Conservation (phyloP, 2,329 filamentous ascomycete genomes). For the Claviceps capensis region DNA sequence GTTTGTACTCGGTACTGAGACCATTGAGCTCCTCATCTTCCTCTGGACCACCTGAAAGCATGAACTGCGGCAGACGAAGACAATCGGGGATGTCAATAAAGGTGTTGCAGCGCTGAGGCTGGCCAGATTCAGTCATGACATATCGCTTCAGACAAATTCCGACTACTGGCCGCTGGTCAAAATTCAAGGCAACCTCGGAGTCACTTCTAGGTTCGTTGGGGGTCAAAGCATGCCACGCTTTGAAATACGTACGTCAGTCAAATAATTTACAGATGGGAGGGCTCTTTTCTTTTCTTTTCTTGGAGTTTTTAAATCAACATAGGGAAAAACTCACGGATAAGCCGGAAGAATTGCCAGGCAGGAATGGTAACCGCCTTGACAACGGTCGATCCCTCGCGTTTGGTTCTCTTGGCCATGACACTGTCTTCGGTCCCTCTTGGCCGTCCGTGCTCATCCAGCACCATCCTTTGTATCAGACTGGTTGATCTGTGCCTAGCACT, state of each 20-base stretch:
- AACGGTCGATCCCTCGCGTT: slow-evolving; percentile 32
- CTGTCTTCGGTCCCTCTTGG: slow-evolving; percentile 27
- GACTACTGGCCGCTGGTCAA: slow-evolving; percentile 72
- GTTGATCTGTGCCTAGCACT: slow-evolving; percentile 33
- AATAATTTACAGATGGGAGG: not conserved
- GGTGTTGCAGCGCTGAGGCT: slow-evolving; percentile 60
- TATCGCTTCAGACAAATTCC: slow-evolving; percentile 92
- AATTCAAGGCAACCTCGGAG: slow-evolving; percentile 76
- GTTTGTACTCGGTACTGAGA: slow-evolving; percentile 80
- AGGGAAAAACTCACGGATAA: slow-evolving; percentile 54
- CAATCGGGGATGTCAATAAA: slow-evolving; percentile 77
- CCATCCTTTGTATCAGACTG: slow-evolving; percentile 48
- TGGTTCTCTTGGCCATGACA: slow-evolving; percentile 29
- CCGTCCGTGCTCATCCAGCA: slow-evolving; percentile 37
- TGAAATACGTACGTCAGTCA: not conserved
- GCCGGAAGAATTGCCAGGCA: slow-evolving; percentile 92
- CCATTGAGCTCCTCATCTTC: slow-evolving; percentile 43
- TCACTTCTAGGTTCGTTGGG: slow-evolving; percentile 46
- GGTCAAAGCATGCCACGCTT: slow-evolving; percentile 69
- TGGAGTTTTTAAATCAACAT: not conserved
- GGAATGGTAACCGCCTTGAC: slow-evolving; percentile 84
- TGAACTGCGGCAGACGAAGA: slow-evolving; percentile 79
- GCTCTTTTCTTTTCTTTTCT: not conserved
- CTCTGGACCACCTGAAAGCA: slow-evolving; percentile 59
- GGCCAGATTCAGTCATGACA: slow-evolving; percentile 51